A percentile compares a stretch with the other conserved stretches of the same genome.
Evolutionary conservation across 129 eudicot species (phyloP).

Genomic region (Saposhnikovia divaricata): DNA sequence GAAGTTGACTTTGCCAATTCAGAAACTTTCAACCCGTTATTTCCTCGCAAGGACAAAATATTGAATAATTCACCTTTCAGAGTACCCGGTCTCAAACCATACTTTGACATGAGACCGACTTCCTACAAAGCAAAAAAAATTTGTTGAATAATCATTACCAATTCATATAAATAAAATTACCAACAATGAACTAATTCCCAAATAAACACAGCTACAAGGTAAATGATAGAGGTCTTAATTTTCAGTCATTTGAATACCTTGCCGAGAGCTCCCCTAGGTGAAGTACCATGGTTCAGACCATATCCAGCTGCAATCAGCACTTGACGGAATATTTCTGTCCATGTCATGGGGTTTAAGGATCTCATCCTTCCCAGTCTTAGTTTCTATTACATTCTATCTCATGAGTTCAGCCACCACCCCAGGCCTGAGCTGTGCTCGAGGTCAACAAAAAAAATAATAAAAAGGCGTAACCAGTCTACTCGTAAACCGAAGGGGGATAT

Average conservation of each 20-base stretch:
- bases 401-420: too few species aligned
- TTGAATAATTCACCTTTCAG: slow-evolving; percentile 82
- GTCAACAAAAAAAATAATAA: too few species aligned
- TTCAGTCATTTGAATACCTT: slow-evolving; percentile 43
- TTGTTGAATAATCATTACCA: neutral
- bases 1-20: slow-evolving; percentile 58
- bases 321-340: slow-evolving; percentile 86
- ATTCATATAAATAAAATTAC: neutral
- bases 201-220: neutral
- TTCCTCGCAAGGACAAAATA: slow-evolving; percentile 55
- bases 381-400: too few species aligned
- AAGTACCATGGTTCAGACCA: slow-evolving; percentile 53
- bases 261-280: slow-evolving; percentile 25
- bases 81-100: slow-evolving; percentile 74
- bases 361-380: slow-evolving; percentile 12
- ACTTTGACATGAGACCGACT: slow-evolving; percentile 52
- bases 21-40: slow-evolving; percentile 57
- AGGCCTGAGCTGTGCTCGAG: too few species aligned
- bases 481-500: too few species aligned
- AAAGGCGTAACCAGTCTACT: too few species aligned
- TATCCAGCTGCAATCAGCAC: slow-evolving; percentile 85
- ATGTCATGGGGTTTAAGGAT: slow-evolving; percentile 71
- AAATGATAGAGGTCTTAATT: neutral
- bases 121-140: slow-evolving; percentile 37
- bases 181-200: neutral